phyloP scores from a whole-genome alignment of 805 yeast genomes.

The Candida vaughaniae region DNA sequence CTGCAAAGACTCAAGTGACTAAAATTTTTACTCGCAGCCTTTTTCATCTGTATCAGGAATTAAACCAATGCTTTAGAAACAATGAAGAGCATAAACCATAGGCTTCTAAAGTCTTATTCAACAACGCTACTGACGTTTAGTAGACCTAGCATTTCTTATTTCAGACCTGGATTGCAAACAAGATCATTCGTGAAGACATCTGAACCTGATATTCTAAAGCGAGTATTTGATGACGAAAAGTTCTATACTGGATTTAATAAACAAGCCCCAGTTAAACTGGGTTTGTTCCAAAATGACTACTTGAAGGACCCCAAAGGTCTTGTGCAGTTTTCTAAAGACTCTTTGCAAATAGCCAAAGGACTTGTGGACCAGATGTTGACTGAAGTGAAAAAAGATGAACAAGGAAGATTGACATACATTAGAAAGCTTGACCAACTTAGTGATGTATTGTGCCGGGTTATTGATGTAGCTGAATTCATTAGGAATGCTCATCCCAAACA shows the following conservation, averaged over 20 bases:
- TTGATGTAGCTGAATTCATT: constrained; percentile 90
- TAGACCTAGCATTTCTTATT: no score
- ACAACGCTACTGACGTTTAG: no score
- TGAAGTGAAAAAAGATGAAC: constrained; percentile 36
- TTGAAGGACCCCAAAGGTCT: constrained; percentile 72
- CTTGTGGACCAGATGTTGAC: constrained; percentile 57
- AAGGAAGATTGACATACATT: constrained; percentile 51
- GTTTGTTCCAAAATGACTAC: constrained; percentile 80
- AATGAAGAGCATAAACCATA: no score
- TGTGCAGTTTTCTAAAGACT: constrained; percentile 59
- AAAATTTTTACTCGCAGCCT: no score
- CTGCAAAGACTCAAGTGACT: no score
- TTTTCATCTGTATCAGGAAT: no score
- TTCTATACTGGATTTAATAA: constrained; percentile 54
- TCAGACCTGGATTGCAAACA: no score
- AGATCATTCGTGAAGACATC: no score
- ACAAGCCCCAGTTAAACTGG: constrained; percentile 17
- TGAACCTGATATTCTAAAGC: constrained; percentile 26
- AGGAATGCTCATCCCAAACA: constrained; percentile 82
- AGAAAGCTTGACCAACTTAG: constrained; percentile 76
- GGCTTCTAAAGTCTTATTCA: no score
- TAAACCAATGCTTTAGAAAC: no score
- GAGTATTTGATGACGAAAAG: constrained; percentile 59
- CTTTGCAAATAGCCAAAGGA: constrained; percentile 63
- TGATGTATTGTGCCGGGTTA: constrained; percentile 86